A percentile compares a stretch with the other conserved stretches of the same genome.
Evolutionary conservation across 192 early-diverging fungal species (phyloP).

Genomic region (Coemansia sp.): DNA sequence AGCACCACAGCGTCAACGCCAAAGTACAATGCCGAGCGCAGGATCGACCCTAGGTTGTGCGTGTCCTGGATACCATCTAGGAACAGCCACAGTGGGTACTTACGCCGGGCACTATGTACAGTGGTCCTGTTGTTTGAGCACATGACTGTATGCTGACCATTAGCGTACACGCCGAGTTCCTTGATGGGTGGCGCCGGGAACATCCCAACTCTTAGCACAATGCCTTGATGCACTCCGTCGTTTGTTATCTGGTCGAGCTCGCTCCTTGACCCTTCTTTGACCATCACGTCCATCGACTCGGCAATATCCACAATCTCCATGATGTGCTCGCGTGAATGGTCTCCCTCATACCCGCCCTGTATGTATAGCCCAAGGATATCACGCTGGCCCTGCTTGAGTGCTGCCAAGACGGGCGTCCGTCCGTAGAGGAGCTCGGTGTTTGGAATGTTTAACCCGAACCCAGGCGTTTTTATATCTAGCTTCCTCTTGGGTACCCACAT

Average conservation of each 20-base stretch:
- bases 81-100: conserved; percentile 33
- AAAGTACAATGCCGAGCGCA: conserved; percentile 49
- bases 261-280: neutral
- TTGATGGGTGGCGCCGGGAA: neutral
- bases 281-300: conserved; percentile 11
- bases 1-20: conserved; percentile 40
- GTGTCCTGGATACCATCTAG: conserved; percentile 36
- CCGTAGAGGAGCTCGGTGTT: conserved; percentile 38
- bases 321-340: conserved; percentile 9
- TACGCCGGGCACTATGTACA: conserved; percentile 17
- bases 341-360: conserved; percentile 15
- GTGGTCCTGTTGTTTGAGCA: neutral
- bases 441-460: conserved; percentile 2
- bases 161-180: conserved; percentile 6
- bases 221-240: conserved; percentile 29
- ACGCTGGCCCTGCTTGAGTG: conserved; percentile 25
- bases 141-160: conserved; percentile 18
- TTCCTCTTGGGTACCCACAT: neutral
- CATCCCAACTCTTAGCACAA: conserved; percentile 13
- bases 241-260: conserved; percentile 1
- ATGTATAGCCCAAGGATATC: conserved; percentile 16
- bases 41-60: conserved; percentile 41
- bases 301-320: conserved; percentile 11
- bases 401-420: conserved; percentile 19
- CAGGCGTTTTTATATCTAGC: neutral